phyloP scores from a whole-genome alignment of 805 yeast species.

The Starmerella etchellsii region DNA sequence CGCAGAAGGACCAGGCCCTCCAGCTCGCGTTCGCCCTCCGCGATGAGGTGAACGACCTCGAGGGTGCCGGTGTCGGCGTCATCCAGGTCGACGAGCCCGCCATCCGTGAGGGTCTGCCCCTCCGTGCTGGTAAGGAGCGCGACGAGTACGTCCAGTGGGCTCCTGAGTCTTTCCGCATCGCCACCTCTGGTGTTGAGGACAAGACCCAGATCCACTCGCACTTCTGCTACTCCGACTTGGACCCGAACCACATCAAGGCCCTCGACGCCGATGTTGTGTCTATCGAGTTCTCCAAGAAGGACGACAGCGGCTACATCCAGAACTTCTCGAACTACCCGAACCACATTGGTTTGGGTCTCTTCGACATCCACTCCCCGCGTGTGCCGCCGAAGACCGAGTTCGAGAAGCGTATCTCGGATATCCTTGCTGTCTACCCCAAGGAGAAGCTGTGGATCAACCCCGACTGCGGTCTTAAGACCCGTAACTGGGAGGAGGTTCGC shows the following conservation, averaged over 20 bases:
- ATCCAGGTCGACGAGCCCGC: slow-evolving; percentile 99
- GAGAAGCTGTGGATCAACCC: slow-evolving; percentile 99
- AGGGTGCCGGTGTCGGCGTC: slow-evolving; percentile 94
- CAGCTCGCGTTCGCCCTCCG: slow-evolving; percentile 96
- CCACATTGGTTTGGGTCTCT: slow-evolving; percentile 98
- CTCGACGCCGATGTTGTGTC: slow-evolving; percentile 99
- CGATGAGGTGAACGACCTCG: slow-evolving; percentile 97
- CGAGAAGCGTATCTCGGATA: slow-evolving; percentile 82
- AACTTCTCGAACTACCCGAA: slow-evolving; percentile 98
- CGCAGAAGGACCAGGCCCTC: slow-evolving; percentile 84
- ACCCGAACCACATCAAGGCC: slow-evolving; percentile 98
- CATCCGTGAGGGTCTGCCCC: slow-evolving; percentile 98
- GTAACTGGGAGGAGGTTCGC: slow-evolving; percentile 98
- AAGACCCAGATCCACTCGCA: slow-evolving; percentile 97
- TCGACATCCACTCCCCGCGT: slow-evolving; percentile 99
- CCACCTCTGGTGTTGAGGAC: slow-evolving; percentile 95
- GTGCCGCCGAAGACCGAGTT: slow-evolving; percentile 97
- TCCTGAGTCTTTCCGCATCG: slow-evolving; percentile 98
- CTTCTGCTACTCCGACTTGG: slow-evolving; percentile 99
- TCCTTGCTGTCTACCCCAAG: slow-evolving; percentile 94
- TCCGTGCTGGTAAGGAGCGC: slow-evolving; percentile 96
- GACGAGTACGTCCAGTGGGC: slow-evolving; percentile 96
- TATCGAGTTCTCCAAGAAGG: slow-evolving; percentile 99
- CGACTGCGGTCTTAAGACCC: slow-evolving; percentile 99
- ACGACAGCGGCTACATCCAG: slow-evolving; percentile 93